phyloP scores from a whole-genome alignment of 2,329 filamentous ascomycete genomes.

The Fusarium sp. region DNA sequence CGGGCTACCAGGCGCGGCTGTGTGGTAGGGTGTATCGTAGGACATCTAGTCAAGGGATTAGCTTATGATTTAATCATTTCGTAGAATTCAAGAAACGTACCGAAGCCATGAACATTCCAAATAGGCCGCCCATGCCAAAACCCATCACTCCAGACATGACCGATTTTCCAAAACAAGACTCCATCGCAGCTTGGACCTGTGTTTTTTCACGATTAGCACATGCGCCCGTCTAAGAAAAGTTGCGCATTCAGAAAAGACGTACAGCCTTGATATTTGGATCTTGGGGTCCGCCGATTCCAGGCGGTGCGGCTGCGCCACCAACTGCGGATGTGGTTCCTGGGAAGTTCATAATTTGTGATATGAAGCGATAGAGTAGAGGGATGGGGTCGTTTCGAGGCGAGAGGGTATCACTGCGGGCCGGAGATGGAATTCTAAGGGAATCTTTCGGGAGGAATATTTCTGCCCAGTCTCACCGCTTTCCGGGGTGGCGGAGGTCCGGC shows the following conservation, averaged over 20 bases:
- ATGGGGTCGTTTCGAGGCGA: conserved; percentile 12
- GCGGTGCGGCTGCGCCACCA: conserved; percentile 42
- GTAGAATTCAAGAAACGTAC: conserved; percentile 65
- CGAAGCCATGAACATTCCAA: conserved; percentile 98
- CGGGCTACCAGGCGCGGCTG: conserved; percentile 56
- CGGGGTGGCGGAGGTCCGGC: conserved; percentile 35
- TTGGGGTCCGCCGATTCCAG: conserved; percentile 54
- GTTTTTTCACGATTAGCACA: conserved; percentile 15
- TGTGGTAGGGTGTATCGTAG: conserved; percentile 91
- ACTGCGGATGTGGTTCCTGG: conserved; percentile 50
- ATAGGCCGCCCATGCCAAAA: conserved; percentile 92
- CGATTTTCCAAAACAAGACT: conserved; percentile 91
- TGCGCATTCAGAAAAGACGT: conserved; percentile 41
- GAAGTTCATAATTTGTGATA: conserved; percentile 55
- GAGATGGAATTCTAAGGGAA: conserved; percentile 32
- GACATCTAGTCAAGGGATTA: conserved; percentile 77
- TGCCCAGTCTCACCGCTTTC: conserved; percentile 57
- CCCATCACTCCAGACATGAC: conserved; percentile 92
- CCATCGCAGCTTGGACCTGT: conserved; percentile 87
- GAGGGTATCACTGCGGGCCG: conserved; percentile 37
- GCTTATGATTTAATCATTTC: neutral
- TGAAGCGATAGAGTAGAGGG: conserved; percentile 1
- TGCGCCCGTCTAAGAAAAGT: conserved; percentile 6
- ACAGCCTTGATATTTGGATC: conserved; percentile 68
- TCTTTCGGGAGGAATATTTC: conserved; percentile 54